Base-by-base conservation (phyloP, 495 filamentous ascomycete genomes). In the Aspergillus diversus region DNA sequence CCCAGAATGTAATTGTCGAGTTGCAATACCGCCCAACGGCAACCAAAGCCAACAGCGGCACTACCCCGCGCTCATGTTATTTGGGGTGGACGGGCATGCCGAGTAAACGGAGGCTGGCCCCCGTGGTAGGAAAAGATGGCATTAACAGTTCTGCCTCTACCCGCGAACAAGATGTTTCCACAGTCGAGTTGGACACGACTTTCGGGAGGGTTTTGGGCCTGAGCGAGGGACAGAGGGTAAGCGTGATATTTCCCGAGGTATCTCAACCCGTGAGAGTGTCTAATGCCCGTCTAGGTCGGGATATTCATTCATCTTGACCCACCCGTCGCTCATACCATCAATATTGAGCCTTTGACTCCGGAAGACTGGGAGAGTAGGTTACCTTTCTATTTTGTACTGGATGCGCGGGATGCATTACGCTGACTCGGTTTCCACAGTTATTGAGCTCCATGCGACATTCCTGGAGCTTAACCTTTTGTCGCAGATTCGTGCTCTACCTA, bases 21-120 rank as follows among this genome's bases (percentile, higher is more conserved):
- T 82, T 99, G 47, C 87, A 81, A 68, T 91, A 87, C 71, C 84
- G 84, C 56, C 74, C 80, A 15, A 59, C 69, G n/a, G 63, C 70
- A n/a, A 67, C 61, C 9, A 75, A 80, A 72, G 55, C 71, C 69
- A 71, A 75, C 71, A 78, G 77, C 55, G 75, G 72, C 64, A 68
- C 81, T 52, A 74, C 80, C 32, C 84, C 83, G 70, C 89, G 82
- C 66, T 93, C 91, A 57, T 84, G 93, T 66, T 96, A 88, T 66
- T 80, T 95, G 50, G 95, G 95, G 68, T 99, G 96, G 96, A 96
- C 95, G 16, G 95, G 95, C 63, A 95, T 98, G 91, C 88, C 90
- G 65, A 97, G 92, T 82, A 93, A 92, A 82, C 82, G 89, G 65
- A 90, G 87, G 73, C 77, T 89, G 64, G 86, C 87, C 33, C 84